phyloP scores from a whole-genome alignment of 1,139 yeast species.

The Pichia sp. region DNA sequence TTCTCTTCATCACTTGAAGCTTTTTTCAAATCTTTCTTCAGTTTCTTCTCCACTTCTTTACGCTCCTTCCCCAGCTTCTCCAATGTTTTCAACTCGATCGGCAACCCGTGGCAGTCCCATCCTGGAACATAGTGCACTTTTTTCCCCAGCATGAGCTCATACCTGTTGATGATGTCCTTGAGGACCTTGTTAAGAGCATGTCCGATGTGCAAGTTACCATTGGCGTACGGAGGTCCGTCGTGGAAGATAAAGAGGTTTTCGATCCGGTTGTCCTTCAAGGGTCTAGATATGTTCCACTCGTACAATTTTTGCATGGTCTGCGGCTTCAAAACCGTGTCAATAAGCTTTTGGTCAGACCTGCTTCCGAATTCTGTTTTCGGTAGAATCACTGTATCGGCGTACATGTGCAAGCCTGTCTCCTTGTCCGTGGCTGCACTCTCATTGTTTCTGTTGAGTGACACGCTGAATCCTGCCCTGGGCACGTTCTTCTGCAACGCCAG shows the following conservation, averaged over 20 bases:
- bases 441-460: not conserved
- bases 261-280: conserved; percentile 21
- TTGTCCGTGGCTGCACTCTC: not conserved
- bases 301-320: conserved; percentile 39
- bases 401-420: conserved; percentile 31
- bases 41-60: conserved; percentile 33
- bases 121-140: conserved; percentile 78
- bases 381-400: conserved; percentile 45
- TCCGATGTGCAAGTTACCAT: conserved; percentile 89
- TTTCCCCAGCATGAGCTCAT: conserved; percentile 58
- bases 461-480: not conserved
- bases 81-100: conserved; percentile 85
- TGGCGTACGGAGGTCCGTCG: conserved; percentile 99
- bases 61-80: conserved; percentile 36
- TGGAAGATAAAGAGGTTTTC: conserved; percentile 62
- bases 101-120: conserved; percentile 98
- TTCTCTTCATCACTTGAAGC: conserved; percentile 19
- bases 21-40: conserved; percentile 34
- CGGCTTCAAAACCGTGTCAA: conserved; percentile 29
- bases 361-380: conserved; percentile 52
- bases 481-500: not conserved
- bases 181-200: conserved; percentile 87
- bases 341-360: conserved; percentile 41
- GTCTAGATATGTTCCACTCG: conserved; percentile 37
- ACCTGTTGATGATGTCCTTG: conserved; percentile 80